Evolutionary conservation across 306 rosid genomes (phyloP).

Genomic region (Acacia melanoxylon): DNA sequence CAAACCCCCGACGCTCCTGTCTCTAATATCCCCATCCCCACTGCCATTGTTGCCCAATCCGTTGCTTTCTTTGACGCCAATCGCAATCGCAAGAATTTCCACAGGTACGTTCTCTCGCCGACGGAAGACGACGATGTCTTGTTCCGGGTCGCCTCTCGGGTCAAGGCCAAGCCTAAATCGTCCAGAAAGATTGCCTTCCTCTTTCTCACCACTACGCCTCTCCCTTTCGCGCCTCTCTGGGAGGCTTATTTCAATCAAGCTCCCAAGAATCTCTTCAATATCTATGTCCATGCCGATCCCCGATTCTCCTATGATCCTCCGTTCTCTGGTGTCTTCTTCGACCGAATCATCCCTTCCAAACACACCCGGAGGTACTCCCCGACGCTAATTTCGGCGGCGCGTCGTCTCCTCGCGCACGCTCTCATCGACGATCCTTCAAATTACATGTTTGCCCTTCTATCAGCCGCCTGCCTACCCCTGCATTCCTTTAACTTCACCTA

Average conservation of each 20-base stretch:
- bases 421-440: slow-evolving; percentile 55
- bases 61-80: background rate
- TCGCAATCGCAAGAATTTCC: background rate
- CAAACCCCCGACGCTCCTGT: background rate
- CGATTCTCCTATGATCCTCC: slow-evolving; percentile 40
- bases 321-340: slow-evolving; percentile 55
- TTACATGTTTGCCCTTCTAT: slow-evolving; percentile 58
- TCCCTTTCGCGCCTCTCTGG: slow-evolving; percentile 74
- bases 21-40: background rate
- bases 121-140: slow-evolving; percentile 38
- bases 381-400: slow-evolving; percentile 54
- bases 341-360: slow-evolving; percentile 53
- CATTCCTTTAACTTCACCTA: slow-evolving; percentile 68
- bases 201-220: slow-evolving; percentile 62
- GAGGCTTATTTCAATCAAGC: slow-evolving; percentile 50
- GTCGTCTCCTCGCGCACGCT: slow-evolving; percentile 61
- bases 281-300: slow-evolving; percentile 80
- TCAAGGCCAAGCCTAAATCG: slow-evolving; percentile 35
- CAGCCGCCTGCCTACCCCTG: slow-evolving; percentile 66
- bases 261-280: slow-evolving; percentile 37
- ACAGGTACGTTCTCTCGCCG: background rate
- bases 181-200: slow-evolving; percentile 59
- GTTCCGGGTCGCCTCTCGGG: slow-evolving; percentile 38
- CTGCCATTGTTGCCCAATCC: background rate
- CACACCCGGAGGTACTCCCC: slow-evolving; percentile 48